Conservation (phyloP, 2,329 filamentous ascomycete genomes). For the Onygena corvina region DNA sequence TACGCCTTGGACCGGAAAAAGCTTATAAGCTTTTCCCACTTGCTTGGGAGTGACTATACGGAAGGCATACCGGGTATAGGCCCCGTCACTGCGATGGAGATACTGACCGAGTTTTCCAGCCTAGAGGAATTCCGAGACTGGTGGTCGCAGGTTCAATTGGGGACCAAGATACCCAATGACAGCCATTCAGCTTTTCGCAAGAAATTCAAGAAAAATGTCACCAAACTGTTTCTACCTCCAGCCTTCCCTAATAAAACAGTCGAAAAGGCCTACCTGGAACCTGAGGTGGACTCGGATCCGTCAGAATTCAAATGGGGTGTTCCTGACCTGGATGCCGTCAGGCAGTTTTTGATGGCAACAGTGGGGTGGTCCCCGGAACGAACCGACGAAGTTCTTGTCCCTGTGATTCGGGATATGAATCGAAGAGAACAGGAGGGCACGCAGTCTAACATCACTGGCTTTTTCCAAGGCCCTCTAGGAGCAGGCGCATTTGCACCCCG, state of each 20-base stretch:
- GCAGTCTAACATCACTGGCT: constrained; percentile 91
- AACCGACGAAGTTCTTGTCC: constrained; percentile 90
- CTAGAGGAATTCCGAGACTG: constrained; percentile 72
- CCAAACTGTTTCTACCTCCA: constrained; percentile 74
- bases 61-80: constrained; percentile 84
- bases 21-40: constrained; percentile 78
- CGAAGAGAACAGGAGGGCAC: constrained; percentile 76
- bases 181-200: constrained; percentile 56
- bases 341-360: constrained; percentile 76
- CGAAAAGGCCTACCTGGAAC: constrained; percentile 68
- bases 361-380: constrained; percentile 87
- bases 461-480: constrained; percentile 56
- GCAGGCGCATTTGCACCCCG: constrained; percentile 59
- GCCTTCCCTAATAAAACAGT: constrained; percentile 70
- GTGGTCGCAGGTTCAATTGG: constrained; percentile 71
- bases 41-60: constrained; percentile 89
- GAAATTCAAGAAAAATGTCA: constrained; percentile 73
- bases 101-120: constrained; percentile 71
- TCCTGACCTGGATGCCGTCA: constrained; percentile 74
- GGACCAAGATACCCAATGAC: constrained; percentile 47
- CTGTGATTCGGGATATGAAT: constrained; percentile 94
- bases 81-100: constrained; percentile 87
- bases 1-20: constrained; percentile 75
- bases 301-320: constrained; percentile 90
- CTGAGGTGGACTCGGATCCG: constrained; percentile 68